A percentile compares a stretch with the other conserved stretches of the same genome.
Conservation (phyloP, 306 rosid genomes). For the Quercus gilva region DNA sequence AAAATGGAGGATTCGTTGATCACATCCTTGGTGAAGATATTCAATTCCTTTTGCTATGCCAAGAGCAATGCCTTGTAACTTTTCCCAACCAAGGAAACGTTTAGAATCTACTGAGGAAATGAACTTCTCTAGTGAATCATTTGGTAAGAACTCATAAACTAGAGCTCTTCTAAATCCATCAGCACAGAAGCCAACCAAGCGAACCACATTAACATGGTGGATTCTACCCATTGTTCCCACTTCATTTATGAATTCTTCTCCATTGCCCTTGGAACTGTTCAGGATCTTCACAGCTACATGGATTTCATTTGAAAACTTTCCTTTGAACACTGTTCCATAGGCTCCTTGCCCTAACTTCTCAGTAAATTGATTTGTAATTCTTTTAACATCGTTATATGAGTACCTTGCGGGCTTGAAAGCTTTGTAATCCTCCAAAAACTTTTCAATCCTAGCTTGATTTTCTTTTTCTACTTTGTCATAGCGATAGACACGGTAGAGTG, state of each 20-base stretch:
- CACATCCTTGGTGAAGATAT: slow-evolving; percentile 42
- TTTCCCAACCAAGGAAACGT: slow-evolving; percentile 31
- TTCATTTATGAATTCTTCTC: slow-evolving; percentile 43
- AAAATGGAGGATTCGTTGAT: slow-evolving; percentile 36
- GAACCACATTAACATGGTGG: slow-evolving; percentile 36
- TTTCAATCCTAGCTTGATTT: slow-evolving; percentile 17
- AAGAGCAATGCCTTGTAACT: slow-evolving; percentile 25
- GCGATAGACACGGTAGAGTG: no score
- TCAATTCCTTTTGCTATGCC: slow-evolving; percentile 33
- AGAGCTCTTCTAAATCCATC: slow-evolving; percentile 27
- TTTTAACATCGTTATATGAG: slow-evolving; percentile 28
- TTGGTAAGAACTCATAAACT: slow-evolving; percentile 28
- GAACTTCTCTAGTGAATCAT: slow-evolving; percentile 35
- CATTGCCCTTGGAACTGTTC: slow-evolving; percentile 17
- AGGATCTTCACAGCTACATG: slow-evolving; percentile 29
- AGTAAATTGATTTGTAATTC: slow-evolving; percentile 31
- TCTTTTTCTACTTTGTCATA: background rate
- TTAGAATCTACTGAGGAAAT: slow-evolving; percentile 17
- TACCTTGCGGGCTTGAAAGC: slow-evolving; percentile 30
- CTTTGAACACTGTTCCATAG: slow-evolving; percentile 26
- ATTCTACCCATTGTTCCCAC: slow-evolving; percentile 35
- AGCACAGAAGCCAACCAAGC: slow-evolving; percentile 35
- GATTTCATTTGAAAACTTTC: slow-evolving; percentile 23
- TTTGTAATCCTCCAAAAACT: slow-evolving; percentile 24
- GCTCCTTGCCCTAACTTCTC: slow-evolving; percentile 33